These are phyloP conservation scores for Prunus yedoensis DNA, from an alignment of 331 rosid genomes.

Conservation along the genomic window DNA sequence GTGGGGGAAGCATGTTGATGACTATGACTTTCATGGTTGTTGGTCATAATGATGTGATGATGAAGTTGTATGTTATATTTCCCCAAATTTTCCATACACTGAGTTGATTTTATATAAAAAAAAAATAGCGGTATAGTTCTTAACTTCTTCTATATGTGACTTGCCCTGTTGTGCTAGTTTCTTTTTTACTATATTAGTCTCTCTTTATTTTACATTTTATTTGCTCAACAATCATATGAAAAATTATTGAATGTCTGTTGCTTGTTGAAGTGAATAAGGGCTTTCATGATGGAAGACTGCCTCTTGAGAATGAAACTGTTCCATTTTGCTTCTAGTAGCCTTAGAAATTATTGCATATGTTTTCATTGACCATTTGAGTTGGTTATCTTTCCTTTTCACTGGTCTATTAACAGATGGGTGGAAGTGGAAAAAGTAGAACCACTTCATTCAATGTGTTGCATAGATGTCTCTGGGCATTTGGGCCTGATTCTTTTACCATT, in stretches of 20 bases:
- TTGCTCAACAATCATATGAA: neutral
- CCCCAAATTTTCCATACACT: constrained; percentile 39
- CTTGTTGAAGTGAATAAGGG: constrained; percentile 6
- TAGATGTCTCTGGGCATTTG: constrained; percentile 21
- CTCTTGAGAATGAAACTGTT: neutral
- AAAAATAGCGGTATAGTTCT: constrained; percentile 12
- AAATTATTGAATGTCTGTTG: constrained; percentile 6
- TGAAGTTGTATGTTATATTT: constrained; percentile 25
- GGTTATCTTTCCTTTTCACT: constrained; percentile 18
- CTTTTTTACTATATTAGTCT: neutral
- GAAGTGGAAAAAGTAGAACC: constrained; percentile 11
- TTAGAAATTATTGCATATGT: neutral
- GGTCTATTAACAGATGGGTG: constrained; percentile 18
- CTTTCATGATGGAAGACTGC: neutral
- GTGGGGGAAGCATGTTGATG: constrained; percentile 35
- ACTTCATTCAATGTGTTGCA: neutral
- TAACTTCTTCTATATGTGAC: constrained; percentile 3
- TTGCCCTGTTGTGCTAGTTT: neutral
- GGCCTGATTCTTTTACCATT: neutral
- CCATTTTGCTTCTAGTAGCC: constrained; percentile 2
- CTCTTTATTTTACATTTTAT: neutral
- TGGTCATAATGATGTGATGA: constrained; percentile 30
- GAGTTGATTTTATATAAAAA: neutral
- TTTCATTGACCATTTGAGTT: constrained; percentile 11
- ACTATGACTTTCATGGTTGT: constrained; percentile 26